Evolutionary conservation across 2,329 filamentous ascomycete species (phyloP).

Genomic region (Ceratocystis cacaofunesta): DNA sequence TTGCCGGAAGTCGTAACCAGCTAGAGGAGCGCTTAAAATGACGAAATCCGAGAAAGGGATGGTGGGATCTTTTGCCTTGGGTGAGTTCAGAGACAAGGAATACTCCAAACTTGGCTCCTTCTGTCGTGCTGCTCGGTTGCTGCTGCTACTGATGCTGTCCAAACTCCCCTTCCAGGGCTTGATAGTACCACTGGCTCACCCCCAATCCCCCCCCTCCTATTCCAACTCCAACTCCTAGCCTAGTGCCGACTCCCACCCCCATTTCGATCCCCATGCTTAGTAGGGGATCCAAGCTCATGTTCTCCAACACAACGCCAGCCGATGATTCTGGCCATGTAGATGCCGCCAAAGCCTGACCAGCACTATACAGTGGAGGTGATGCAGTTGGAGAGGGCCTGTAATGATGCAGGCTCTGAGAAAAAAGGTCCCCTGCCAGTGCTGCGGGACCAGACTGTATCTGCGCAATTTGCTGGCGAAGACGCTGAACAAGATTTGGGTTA

Average conservation of each 20-base stretch:
- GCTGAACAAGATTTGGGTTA: constrained; percentile 27
- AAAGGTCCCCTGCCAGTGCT: neutral
- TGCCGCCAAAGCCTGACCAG: neutral
- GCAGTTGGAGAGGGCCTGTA: neutral
- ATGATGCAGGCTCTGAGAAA: neutral
- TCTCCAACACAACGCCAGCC: constrained; percentile 4
- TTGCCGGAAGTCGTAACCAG: constrained; percentile 18
- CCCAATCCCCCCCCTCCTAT: constrained; percentile 3
- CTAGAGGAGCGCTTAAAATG: constrained; percentile 1
- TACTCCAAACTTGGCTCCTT: too few species aligned
- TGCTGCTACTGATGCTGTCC: neutral
- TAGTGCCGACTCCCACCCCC: neutral
- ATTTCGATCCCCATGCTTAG: constrained; percentile 3
- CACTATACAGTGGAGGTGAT: neutral
- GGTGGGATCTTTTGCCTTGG: constrained; percentile 1
- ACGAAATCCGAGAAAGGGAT: constrained; percentile 11
- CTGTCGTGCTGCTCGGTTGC: neutral
- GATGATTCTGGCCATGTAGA: constrained; percentile 1
- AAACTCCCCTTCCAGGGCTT: neutral
- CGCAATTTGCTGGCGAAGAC: constrained; percentile 24
- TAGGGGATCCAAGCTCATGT: constrained; percentile 1
- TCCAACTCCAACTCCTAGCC: neutral
- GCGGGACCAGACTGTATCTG: constrained; percentile 13
- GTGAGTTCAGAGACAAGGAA: neutral
- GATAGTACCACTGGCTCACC: neutral